Evolutionary conservation across 2,329 filamentous ascomycete genomes (phyloP).

Genomic region (Colletotrichum sp.): DNA sequence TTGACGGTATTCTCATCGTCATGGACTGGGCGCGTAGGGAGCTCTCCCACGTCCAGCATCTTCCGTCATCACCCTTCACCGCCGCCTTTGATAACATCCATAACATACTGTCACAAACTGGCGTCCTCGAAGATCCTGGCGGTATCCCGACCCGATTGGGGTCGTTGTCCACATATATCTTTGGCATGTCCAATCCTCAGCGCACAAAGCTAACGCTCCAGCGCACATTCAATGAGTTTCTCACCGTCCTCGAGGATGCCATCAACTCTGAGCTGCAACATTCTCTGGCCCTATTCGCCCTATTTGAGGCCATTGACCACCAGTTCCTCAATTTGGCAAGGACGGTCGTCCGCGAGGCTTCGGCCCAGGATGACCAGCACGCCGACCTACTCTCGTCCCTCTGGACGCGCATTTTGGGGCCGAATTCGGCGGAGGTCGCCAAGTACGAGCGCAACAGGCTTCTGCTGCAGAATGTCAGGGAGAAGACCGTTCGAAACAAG

Average conservation of each 20-base stretch:
- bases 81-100: slow-evolving; percentile 85
- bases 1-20: slow-evolving; percentile 89
- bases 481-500: slow-evolving; percentile 87
- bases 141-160: slow-evolving; percentile 72
- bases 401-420: slow-evolving; percentile 85
- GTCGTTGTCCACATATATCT: slow-evolving; percentile 70
- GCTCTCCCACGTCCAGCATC: slow-evolving; percentile 70
- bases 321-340: slow-evolving; percentile 90
- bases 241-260: slow-evolving; percentile 85
- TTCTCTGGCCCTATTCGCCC: slow-evolving; percentile 78
- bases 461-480: slow-evolving; percentile 78
- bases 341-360: slow-evolving; percentile 82
- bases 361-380: slow-evolving; percentile 80
- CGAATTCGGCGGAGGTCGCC: slow-evolving; percentile 74
- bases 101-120: slow-evolving; percentile 71
- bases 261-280: slow-evolving; percentile 85
- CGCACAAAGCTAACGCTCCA: slow-evolving; percentile 81
- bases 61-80: slow-evolving; percentile 68
- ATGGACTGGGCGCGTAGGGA: slow-evolving; percentile 97
- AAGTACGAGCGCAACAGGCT: slow-evolving; percentile 93
- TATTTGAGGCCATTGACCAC: slow-evolving; percentile 91
- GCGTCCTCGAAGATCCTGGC: slow-evolving; percentile 60
- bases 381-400: slow-evolving; percentile 82
- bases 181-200: slow-evolving; percentile 83
- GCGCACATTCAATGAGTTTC: slow-evolving; percentile 86